Base-by-base conservation (phyloP, 106 monocot species). In the Dendrobium officinale region DNA sequence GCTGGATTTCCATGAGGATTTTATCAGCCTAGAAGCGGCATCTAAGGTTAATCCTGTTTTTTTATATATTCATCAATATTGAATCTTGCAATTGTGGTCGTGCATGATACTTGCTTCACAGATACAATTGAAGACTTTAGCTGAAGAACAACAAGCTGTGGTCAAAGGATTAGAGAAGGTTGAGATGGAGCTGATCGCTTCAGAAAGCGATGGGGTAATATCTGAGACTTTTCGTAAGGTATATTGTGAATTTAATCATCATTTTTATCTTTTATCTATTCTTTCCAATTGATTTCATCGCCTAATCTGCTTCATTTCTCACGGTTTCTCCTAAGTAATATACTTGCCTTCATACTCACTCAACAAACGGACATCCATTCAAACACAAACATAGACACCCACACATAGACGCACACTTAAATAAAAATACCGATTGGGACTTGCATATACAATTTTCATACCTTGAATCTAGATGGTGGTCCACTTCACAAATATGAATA, bases 71-170 rank as follows among this genome's bases (percentile, higher is more conserved):
- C 78, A 67, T 73, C 59, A 29, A 41, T 79, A 2, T 74, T 82
- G 20, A 27, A 43, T 74, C 27, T 10, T 74, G 5, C 42, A 74
- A 43, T 20, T 18, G 22, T 43, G 0, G 18, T 74, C 18, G 15
- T 75, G 55, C 66, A 77, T 84, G 42, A 74, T 2, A 13, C 0
- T 19, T 75, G 5, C 75, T 68, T 77, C 58, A 77, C 87, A 90
- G 90, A 85, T 90, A 85, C 90, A 90, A 85, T 78, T 95, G 77
- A 95, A 95, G 68, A 77, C 83, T 8, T 83, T 93, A 66, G 93
- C 93, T 37, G 96, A 93, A 81, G 93, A 96, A 88, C 93, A 91
- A 89, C 93, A 96, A 88, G 91, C 91, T 26, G 82, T 93, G 81
- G 87, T 88, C 40, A 96, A 96, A 85, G 93, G 96, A 5, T 77